Percentiles rank a stretch among this genome's conserved stretches.
Evolutionary conservation across 495 filamentous ascomycete species (phyloP).

Genomic region (Aspergillus funiculosus): DNA sequence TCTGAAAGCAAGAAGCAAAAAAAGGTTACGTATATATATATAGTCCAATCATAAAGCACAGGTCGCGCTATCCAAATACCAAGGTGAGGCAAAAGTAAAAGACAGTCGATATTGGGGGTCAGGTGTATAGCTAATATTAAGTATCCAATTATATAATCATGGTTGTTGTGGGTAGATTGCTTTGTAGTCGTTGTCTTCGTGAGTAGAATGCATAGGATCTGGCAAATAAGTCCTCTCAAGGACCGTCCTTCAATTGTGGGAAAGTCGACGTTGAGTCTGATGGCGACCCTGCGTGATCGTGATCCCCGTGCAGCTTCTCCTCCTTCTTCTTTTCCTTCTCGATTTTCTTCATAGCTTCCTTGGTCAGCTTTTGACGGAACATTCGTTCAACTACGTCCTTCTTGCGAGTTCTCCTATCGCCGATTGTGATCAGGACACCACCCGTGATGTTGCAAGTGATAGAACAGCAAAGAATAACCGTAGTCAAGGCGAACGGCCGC

Average conservation of each 20-base stretch:
- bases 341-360: slow-evolving; percentile 65
- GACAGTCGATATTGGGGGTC: no score
- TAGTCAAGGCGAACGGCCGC: slow-evolving; percentile 64
- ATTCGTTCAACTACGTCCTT: slow-evolving; percentile 75
- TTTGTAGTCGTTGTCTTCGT: background rate
- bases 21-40: no score
- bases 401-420: slow-evolving; percentile 67
- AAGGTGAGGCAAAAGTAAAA: no score
- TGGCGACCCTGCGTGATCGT: background rate
- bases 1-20: no score
- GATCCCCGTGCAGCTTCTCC: slow-evolving; percentile 21
- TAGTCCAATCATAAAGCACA: no score
- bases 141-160: no score
- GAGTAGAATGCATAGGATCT: background rate
- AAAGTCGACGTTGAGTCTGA: slow-evolving; percentile 4
- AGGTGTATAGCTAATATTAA: no score
- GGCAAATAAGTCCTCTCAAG: background rate
- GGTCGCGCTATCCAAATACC: no score
- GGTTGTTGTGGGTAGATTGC: no score
- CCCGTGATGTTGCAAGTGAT: slow-evolving; percentile 67
- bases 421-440: slow-evolving; percentile 65
- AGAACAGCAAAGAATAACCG: slow-evolving; percentile 70
- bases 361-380: slow-evolving; percentile 65
- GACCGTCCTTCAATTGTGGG: background rate
- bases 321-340: slow-evolving; percentile 54